Base-by-base conservation (phyloP, 2,329 filamentous ascomycete species). In the Cladophialophora exuberans region DNA sequence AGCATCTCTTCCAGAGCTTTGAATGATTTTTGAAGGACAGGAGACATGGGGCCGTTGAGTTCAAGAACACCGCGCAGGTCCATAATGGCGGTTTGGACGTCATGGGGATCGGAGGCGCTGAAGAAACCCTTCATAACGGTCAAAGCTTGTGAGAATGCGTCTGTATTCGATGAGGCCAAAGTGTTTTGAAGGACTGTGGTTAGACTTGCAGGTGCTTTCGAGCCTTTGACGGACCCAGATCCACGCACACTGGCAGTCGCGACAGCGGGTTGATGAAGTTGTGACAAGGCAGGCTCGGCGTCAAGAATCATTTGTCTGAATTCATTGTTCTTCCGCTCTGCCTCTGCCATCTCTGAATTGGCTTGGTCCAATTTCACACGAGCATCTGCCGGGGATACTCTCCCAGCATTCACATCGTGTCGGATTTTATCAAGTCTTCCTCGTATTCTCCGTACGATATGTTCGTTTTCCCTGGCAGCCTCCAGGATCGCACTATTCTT, bases 1-100 rank as follows among this genome's bases (percentile, higher is more conserved):
- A 61, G 50, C 53, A 63, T 60, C n/a, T 60, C 59, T 53, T 61
- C 53, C 3, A 63, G 56, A 23, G 61, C 53, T n/a, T 57, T 45
- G 28, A 61, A 61, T 15, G 53, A 59, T 33, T 63, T 60, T 46
- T 57, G 47, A 22, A 61, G 54, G 36, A 56, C 54, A 4, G 59
- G 54, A 36, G 42, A 51, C 59, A 61, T 57, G 7, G 61, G 61
- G n/a, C 59, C 59, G 31, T 53, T 61, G 11, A 63, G 22, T 46
- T 61, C 52, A 13, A 63, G 54, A 15, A 61, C 61, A 22, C 48
- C 50, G 17, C 59, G 59, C 28, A 63, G 49, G 18, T 63, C 61
- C n/a, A 56, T 50, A 25, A 63, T 61, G 18, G 61, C 61, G 17
- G 61, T 54, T 28, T 62, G 61, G 13, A 63, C 53, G 22, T 61